phyloP scores from a whole-genome alignment of 2,329 filamentous ascomycete genomes.

The Xylaria sp. region DNA sequence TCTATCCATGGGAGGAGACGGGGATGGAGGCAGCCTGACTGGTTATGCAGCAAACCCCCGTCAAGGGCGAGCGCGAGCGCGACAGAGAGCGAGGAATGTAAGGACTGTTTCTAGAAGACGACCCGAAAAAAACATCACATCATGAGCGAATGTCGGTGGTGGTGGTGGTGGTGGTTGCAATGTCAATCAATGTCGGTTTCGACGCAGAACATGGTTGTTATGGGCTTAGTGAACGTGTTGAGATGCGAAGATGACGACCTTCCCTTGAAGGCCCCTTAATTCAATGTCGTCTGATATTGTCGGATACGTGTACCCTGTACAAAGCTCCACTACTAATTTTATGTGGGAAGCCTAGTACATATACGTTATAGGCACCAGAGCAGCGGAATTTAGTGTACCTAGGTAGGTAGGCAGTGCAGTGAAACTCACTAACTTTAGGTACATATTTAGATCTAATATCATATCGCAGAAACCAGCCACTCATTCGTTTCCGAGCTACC shows the following conservation, averaged over 20 bases:
- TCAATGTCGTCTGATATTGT: neutral
- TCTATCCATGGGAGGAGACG: constrained; percentile 41
- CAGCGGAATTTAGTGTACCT: neutral
- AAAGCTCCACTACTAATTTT: neutral
- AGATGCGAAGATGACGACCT: neutral
- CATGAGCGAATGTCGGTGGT: constrained; percentile 20
- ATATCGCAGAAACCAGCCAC: no score
- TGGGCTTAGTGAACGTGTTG: constrained; percentile 20
- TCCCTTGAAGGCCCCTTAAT: neutral
- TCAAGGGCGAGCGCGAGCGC: neutral
- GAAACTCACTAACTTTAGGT: neutral
- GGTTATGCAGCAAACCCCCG: neutral
- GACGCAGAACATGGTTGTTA: neutral
- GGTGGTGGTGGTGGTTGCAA: neutral
- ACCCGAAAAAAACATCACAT: constrained; percentile 28
- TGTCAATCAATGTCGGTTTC: neutral
- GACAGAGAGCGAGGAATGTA: constrained; percentile 3
- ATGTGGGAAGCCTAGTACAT: neutral
- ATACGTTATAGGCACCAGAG: constrained; percentile 1
- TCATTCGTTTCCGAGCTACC: neutral
- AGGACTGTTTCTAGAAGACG: neutral
- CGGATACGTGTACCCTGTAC: neutral
- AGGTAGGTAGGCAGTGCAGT: neutral
- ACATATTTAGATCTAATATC: neutral
- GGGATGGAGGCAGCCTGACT: neutral